Conservation (phyloP, 2,329 filamentous ascomycete genomes). For the Claviceps sp. region DNA sequence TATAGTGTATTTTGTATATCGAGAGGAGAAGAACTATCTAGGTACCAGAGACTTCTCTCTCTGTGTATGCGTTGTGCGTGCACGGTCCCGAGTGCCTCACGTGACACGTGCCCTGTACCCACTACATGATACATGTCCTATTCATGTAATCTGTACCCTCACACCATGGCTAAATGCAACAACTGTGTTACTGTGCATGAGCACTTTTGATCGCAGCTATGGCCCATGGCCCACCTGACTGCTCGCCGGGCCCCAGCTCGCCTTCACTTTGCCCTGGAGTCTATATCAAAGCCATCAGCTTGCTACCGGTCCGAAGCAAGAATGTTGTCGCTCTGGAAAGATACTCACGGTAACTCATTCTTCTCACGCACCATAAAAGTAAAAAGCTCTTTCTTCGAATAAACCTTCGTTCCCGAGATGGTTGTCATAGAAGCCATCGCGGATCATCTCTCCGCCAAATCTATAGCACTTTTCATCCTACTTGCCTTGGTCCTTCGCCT, state of each 20-base stretch:
- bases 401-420: conserved; percentile 18
- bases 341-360: neutral
- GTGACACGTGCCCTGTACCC: too few species aligned
- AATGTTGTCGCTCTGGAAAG: neutral
- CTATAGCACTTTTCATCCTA: conserved; percentile 23
- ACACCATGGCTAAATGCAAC: too few species aligned
- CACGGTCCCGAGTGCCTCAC: too few species aligned
- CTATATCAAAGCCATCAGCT: neutral
- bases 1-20: too few species aligned
- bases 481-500: conserved; percentile 25
- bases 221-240: neutral
- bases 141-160: too few species aligned
- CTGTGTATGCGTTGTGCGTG: too few species aligned
- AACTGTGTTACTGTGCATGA: neutral
- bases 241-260: neutral
- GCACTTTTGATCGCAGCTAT: neutral
- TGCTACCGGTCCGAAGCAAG: neutral
- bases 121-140: too few species aligned
- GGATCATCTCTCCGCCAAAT: conserved; percentile 29
- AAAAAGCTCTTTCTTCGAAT: neutral
- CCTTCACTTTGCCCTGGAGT: neutral
- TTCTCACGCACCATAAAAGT: neutral
- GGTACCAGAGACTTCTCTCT: too few species aligned
- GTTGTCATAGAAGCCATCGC: conserved; percentile 36
- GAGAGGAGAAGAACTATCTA: too few species aligned